phyloP scores from a whole-genome alignment of 2,329 filamentous ascomycete species.

The Huntiella bhutanensis region DNA sequence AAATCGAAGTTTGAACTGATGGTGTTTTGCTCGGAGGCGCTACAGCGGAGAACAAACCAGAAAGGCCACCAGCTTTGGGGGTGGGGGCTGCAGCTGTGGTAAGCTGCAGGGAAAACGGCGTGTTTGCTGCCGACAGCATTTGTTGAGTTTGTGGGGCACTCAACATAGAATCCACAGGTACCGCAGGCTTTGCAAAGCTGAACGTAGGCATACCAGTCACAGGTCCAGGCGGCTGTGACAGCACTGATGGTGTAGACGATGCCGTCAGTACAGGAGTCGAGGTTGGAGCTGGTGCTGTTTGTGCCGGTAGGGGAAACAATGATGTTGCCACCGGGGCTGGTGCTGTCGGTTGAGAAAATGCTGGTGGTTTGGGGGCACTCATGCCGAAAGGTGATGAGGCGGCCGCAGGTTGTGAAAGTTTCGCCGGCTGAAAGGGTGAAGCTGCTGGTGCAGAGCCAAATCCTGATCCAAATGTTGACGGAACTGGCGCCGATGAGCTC shows the following conservation, averaged over 20 bases:
- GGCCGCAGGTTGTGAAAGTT: background rate
- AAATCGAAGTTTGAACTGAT: no score
- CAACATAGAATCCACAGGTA: no score
- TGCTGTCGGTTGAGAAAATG: background rate
- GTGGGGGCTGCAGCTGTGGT: background rate
- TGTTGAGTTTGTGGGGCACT: no score
- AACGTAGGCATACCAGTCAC: background rate
- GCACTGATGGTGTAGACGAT: background rate
- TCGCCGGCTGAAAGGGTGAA: background rate
- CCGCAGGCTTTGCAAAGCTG: background rate
- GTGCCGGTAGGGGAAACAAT: background rate
- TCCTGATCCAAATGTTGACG: background rate
- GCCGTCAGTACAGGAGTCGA: background rate
- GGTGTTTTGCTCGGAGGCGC: no score
- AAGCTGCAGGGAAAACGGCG: background rate
- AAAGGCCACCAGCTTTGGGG: no score
- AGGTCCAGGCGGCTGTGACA: background rate
- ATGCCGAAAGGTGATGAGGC: background rate
- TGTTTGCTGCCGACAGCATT: no score
- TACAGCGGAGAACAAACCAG: no score
- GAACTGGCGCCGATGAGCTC: background rate
- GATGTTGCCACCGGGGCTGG: background rate
- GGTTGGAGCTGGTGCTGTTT: background rate
- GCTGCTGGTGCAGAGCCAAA: background rate
- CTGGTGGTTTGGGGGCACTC: background rate